phyloP scores from a whole-genome alignment of 768 basidiomycete species.

The Neoboletus magnificus region DNA sequence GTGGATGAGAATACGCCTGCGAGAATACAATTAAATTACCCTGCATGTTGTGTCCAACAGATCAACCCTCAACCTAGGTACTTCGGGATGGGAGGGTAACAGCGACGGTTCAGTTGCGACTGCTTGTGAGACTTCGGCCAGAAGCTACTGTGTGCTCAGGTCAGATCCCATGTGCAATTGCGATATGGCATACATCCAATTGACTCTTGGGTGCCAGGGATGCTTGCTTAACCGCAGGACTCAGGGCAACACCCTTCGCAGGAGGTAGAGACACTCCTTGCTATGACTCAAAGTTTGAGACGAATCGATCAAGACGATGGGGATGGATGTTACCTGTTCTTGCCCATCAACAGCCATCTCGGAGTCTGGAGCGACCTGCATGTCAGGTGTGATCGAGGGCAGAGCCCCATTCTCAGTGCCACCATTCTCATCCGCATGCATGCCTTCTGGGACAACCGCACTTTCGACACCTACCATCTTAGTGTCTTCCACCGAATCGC shows the following conservation, averaged over 20 bases:
- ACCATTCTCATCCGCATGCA: background rate
- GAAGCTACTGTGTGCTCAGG: conserved; percentile 22
- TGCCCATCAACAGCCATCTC: conserved; percentile 17
- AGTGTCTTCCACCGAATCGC: conserved; percentile 3
- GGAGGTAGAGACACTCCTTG: background rate
- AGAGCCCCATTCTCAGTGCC: background rate
- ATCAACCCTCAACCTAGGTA: conserved; percentile 16
- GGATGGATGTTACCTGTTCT: conserved; percentile 21
- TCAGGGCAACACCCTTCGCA: conserved; percentile 1
- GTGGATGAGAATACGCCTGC: background rate
- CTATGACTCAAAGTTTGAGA: conserved; percentile 8
- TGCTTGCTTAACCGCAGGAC: conserved; percentile 12
- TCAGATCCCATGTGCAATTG: conserved; percentile 13
- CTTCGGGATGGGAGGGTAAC: conserved; percentile 24
- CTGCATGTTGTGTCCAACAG: background rate
- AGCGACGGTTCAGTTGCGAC: conserved; percentile 30
- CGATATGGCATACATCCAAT: conserved; percentile 24
- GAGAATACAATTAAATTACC: conserved; percentile 15
- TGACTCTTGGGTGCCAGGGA: conserved; percentile 21
- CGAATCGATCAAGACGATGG: background rate
- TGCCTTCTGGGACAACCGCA: background rate
- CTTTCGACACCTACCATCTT: conserved; percentile 22
- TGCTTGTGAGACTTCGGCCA: conserved; percentile 28
- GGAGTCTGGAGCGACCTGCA: background rate
- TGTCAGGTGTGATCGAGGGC: conserved; percentile 14